Percentiles rank a stretch among this genome's conserved stretches.
Evolutionary conservation across 2,329 filamentous ascomycete genomes (phyloP).

Genomic region (Fusarium udum): DNA sequence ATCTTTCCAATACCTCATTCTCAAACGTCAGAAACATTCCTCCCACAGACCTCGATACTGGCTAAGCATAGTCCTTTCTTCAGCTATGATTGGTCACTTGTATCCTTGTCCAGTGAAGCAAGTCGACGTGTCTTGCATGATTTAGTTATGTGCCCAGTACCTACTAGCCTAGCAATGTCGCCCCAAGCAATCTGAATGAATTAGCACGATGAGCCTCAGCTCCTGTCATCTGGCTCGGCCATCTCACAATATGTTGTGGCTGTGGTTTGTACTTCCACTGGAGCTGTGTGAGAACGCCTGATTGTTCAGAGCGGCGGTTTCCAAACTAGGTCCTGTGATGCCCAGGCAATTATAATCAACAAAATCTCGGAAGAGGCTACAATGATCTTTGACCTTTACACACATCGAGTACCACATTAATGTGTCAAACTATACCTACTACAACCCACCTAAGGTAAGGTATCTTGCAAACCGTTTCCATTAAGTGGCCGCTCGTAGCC

Average conservation of each 20-base stretch:
- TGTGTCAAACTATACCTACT: background rate
- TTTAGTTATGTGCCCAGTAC: background rate
- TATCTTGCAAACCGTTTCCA: background rate
- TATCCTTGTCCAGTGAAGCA: conserved; percentile 3
- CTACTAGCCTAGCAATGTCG: conserved; percentile 17
- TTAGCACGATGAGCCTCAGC: background rate
- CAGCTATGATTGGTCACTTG: background rate
- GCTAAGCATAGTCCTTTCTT: background rate
- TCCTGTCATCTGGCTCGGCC: background rate
- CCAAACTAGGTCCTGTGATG: background rate
- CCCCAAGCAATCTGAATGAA: background rate
- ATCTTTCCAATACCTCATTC: background rate
- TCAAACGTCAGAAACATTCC: background rate
- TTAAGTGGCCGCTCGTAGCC: background rate
- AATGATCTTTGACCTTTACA: background rate
- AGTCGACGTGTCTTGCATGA: conserved; percentile 46
- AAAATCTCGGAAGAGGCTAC: background rate
- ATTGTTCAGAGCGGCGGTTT: background rate
- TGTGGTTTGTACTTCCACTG: background rate
- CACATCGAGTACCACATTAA: background rate
- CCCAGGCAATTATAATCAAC: background rate
- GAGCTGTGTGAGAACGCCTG: background rate
- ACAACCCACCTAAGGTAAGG: background rate
- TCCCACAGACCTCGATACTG: background rate
- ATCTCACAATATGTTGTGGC: background rate